Evolutionary conservation across 2,329 filamentous ascomycete genomes (phyloP).

Genomic region (Chaetomium strumarium): DNA sequence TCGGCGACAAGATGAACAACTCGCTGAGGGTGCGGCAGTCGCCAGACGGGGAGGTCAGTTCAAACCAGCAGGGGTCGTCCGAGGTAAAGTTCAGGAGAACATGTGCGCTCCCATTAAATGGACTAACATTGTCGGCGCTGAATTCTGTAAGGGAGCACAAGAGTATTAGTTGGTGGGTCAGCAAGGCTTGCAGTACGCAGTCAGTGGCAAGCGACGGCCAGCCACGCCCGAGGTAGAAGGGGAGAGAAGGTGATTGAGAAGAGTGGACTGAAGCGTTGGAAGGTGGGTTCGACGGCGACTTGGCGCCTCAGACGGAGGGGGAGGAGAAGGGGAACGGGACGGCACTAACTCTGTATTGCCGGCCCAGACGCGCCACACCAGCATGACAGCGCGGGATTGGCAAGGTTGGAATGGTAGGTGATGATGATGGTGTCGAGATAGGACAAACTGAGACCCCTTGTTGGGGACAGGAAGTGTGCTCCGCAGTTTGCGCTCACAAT

Average conservation of each 20-base stretch:
- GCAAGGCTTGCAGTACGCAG: slow-evolving; percentile 8
- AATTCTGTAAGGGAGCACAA: slow-evolving; percentile 18
- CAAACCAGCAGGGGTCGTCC: slow-evolving; percentile 25
- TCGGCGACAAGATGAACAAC: slow-evolving; percentile 17
- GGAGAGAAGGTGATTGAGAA: not conserved
- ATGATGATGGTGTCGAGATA: slow-evolving; percentile 24
- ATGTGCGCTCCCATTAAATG: slow-evolving; percentile 19
- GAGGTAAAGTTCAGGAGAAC: slow-evolving; percentile 22
- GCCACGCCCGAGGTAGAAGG: not conserved
- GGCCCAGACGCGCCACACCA: slow-evolving; percentile 21
- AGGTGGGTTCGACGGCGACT: slow-evolving; percentile 3
- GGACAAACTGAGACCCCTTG: slow-evolving; percentile 12
- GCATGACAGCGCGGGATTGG: slow-evolving; percentile 20
- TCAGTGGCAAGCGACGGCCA: not conserved
- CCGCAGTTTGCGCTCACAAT: slow-evolving; percentile 15
- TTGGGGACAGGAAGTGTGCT: slow-evolving; percentile 17
- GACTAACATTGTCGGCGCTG: slow-evolving; percentile 14
- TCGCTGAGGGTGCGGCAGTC: slow-evolving; percentile 21
- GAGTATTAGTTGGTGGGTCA: slow-evolving; percentile 16
- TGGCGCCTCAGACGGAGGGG: not conserved
- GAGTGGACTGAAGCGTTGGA: not conserved
- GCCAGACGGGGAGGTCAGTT: slow-evolving; percentile 15
- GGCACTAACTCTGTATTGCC: slow-evolving; percentile 23
- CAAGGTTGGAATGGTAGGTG: slow-evolving; percentile 22
- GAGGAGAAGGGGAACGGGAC: not conserved